Base-by-base conservation (phyloP, 208 protist genomes). In the Acanthamoeba lenticulata region DNA sequence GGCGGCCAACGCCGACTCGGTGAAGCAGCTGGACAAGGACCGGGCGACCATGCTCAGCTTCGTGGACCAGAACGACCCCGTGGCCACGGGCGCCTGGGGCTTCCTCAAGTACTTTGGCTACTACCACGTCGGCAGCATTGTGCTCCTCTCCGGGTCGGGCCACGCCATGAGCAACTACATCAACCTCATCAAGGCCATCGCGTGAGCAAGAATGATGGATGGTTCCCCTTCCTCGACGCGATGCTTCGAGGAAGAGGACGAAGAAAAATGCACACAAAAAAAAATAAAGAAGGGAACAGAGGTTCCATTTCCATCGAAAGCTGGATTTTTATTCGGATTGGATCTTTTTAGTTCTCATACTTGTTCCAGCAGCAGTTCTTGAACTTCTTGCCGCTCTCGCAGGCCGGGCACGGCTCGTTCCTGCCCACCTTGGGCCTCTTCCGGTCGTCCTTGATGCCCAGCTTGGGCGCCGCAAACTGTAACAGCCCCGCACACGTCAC, bases 51-150 rank as follows among this genome's bases (percentile, higher is more conserved):
- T 72, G 62, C 27, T 72, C 62, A 72, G 62, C 34, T 72, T 72
- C 34, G 62, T 72, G 32, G 62, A 72, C 62, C 27, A 72, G 62
- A 72, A 72, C 62, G 62, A 72, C n/a, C 32, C 62, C 29, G 62
- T 72, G 62, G 62, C 62, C 32, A 72, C 62, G 32, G 62, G 62
- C 29, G 62, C 62, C 34, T 72, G 62, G 62, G 62, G 62, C 62
- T 72, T 72, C 62, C 62, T 72, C 62, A 72, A 72, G 62, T 72
- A 72, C 62, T 72, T 72, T 72, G 62, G 62, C 62, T 72, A 72
- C 62, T 72, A 72, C 62, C 62, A 72, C 62, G 62, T 72, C 9
- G 62, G 62, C 62, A 72, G 62, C 62, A 29, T 72, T 13, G 34
- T 72, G 0, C 62, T 72, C 32, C 62, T 72, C 1, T 0, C 32